Percentiles rank a stretch among this genome's conserved stretches.
These are phyloP conservation scores for Tanacetum coccineum DNA, from an alignment of 129 eudicot genomes.

Conservation along the genomic window DNA sequence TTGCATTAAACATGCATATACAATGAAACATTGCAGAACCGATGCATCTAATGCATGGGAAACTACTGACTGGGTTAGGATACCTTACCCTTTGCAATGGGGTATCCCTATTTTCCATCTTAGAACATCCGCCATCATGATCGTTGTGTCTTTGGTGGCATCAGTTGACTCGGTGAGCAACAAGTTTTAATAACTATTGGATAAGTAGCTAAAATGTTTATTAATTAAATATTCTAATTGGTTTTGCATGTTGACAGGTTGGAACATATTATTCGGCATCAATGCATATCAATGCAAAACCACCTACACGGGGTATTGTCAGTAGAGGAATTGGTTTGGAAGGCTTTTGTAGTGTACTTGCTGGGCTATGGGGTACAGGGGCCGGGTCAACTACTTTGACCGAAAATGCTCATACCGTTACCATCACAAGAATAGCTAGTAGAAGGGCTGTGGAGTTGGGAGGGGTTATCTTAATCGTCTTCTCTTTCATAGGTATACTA, in stretches of 20 bases:
- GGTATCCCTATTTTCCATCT: conserved; percentile 81
- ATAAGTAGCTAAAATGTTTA: neutral
- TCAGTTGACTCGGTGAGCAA: conserved; percentile 84
- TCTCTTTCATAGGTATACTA: conserved; percentile 76
- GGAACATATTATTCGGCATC: conserved; percentile 85
- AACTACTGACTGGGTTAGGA: conserved; percentile 79
- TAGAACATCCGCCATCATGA: conserved; percentile 77
- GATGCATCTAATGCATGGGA: conserved; percentile 92
- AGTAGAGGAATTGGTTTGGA: conserved; percentile 96
- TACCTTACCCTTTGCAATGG: conserved; percentile 98
- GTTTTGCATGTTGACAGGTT: conserved; percentile 40
- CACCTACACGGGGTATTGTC: conserved; percentile 86
- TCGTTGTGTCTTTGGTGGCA: conserved; percentile 70
- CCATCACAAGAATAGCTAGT: conserved; percentile 69
- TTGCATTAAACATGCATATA: conserved; percentile 83
- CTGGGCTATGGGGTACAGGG: conserved; percentile 98
- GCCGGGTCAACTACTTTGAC: conserved; percentile 91
- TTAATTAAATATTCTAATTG: conserved; percentile 8
- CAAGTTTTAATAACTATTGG: neutral
- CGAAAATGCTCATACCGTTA: conserved; percentile 75
- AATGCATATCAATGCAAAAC: conserved; percentile 48
- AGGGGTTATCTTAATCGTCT: conserved; percentile 67
- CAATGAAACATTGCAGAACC: conserved; percentile 91
- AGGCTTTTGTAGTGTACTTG: conserved; percentile 89
- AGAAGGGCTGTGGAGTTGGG: conserved; percentile 73